These are phyloP conservation scores for Fraxinus dipetala DNA, from an alignment of 305 asterid genomes.

Conservation along the genomic window DNA sequence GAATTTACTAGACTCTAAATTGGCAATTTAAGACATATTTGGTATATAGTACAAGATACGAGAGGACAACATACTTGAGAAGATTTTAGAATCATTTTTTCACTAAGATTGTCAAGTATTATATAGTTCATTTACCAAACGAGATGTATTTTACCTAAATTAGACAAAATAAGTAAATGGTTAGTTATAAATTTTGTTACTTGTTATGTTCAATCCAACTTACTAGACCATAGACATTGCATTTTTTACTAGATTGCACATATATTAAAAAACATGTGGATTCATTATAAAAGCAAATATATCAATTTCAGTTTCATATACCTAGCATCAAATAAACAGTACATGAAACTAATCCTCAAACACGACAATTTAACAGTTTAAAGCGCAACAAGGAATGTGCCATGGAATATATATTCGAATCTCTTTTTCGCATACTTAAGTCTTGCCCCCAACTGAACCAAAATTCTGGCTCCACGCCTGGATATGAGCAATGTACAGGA, in stretches of 20 bases:
- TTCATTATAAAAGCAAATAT: background rate
- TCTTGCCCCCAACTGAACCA: background rate
- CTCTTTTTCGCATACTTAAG: background rate
- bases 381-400: background rate
- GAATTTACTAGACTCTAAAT: background rate
- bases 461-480: background rate
- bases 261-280: background rate
- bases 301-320: background rate
- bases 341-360: background rate
- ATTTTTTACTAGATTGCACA: background rate
- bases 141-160: background rate
- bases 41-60: background rate
- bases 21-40: background rate
- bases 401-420: background rate
- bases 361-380: background rate
- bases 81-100: background rate
- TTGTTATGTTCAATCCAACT: background rate
- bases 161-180: background rate
- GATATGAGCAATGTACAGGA: background rate
- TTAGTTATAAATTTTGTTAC: background rate
- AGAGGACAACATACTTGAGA: background rate
- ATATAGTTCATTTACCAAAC: background rate
- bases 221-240: background rate
- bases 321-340: background rate
- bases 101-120: background rate